A percentile compares a stretch with the other conserved stretches of the same genome.
Conservation (phyloP, 768 basidiomycete species). For the Erythrobasidium yunnanense region DNA sequence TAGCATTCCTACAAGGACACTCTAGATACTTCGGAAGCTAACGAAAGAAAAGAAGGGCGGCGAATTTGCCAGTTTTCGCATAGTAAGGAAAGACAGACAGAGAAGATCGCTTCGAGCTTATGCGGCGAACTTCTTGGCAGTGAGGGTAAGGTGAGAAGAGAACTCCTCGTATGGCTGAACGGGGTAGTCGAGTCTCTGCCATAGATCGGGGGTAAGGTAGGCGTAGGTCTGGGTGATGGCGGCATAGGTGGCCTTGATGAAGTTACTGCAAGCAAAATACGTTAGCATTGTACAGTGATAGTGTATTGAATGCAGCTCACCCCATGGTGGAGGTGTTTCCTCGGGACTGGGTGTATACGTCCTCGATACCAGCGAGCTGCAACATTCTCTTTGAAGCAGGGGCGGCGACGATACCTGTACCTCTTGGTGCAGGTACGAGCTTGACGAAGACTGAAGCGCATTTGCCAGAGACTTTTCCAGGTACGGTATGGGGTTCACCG, state of each 20-base stretch:
- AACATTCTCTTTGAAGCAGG: slow-evolving; percentile 92
- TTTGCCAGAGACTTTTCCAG: slow-evolving; percentile 96
- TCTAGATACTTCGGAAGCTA: no score
- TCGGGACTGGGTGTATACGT: slow-evolving; percentile 94
- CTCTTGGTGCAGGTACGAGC: slow-evolving; percentile 93
- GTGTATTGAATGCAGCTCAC: neutral
- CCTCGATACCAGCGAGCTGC: slow-evolving; percentile 94
- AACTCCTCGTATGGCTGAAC: slow-evolving; percentile 50
- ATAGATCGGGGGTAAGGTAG: slow-evolving; percentile 74
- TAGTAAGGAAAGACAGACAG: no score
- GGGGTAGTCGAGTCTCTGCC: slow-evolving; percentile 26
- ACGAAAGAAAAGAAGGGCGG: neutral
- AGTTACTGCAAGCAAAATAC: slow-evolving; percentile 50
- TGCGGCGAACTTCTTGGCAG: slow-evolving; percentile 59
- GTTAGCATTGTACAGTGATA: neutral
- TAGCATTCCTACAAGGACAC: no score
- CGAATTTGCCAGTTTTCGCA: neutral
- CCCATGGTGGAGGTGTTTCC: slow-evolving; percentile 82
- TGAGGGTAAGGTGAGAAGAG: slow-evolving; percentile 78
- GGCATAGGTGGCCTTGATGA: slow-evolving; percentile 47
- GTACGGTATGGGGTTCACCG: slow-evolving; percentile 97
- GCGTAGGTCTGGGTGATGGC: slow-evolving; percentile 94
- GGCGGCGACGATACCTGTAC: slow-evolving; percentile 98
- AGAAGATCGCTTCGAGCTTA: slow-evolving; percentile 35
- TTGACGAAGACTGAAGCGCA: slow-evolving; percentile 99